These are phyloP conservation scores for Schwanniomyces vanrijiae DNA, from an alignment of 805 yeast species.

Conservation along the genomic window DNA sequence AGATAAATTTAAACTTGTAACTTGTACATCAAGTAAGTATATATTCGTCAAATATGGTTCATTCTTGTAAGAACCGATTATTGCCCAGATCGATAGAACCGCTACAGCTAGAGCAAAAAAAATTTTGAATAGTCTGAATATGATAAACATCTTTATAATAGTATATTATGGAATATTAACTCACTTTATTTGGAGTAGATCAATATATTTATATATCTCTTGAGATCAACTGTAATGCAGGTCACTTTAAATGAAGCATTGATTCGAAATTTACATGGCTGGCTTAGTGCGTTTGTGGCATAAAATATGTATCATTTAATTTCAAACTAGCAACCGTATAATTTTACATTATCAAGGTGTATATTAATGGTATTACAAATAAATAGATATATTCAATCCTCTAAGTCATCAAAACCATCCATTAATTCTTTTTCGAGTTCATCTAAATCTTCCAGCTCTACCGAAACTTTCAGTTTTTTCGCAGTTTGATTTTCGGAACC, in stretches of 20 bases:
- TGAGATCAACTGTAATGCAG: background rate
- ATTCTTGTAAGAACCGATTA: slow-evolving; percentile 39
- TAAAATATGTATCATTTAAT: background rate
- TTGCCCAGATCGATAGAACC: slow-evolving; percentile 33
- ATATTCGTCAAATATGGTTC: slow-evolving; percentile 31
- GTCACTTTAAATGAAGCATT: background rate
- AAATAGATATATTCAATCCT: slow-evolving; percentile 17
- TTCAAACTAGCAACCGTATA: background rate
- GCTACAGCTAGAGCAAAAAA: slow-evolving; percentile 31
- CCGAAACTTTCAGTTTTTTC: slow-evolving; percentile 8
- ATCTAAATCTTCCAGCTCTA: slow-evolving; percentile 33
- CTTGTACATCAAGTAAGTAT: slow-evolving; percentile 36
- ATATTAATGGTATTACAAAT: background rate
- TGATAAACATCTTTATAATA: slow-evolving; percentile 22
- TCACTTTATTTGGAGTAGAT: background rate
- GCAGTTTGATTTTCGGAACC: background rate
- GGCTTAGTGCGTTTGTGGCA: background rate
- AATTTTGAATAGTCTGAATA: slow-evolving; percentile 33
- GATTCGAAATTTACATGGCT: background rate
- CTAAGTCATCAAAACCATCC: slow-evolving; percentile 54
- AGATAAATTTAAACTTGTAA: slow-evolving; percentile 31
- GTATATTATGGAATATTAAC: background rate
- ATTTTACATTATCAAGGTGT: background rate
- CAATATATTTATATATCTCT: background rate
- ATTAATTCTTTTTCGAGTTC: slow-evolving; percentile 51